A percentile compares a stretch with the other conserved stretches of the same genome.
Conservation (phyloP, 345 rosid genomes). For the Gossypium rotundifolium region DNA sequence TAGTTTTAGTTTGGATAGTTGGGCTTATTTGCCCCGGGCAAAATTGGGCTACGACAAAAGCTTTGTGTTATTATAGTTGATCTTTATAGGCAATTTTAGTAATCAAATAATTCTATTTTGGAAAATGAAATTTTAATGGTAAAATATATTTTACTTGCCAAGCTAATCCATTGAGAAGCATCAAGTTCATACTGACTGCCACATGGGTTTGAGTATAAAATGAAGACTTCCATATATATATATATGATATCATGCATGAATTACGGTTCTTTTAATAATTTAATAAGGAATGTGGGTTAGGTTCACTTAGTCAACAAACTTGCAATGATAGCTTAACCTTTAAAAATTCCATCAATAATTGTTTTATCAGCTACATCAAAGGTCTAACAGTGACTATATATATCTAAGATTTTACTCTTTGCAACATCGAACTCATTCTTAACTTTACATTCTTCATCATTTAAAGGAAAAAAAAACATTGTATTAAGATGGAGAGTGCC, state of each 20-base stretch:
- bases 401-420: constrained; percentile 20
- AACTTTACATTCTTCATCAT: background rate
- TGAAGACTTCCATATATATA: background rate
- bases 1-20: too few species aligned
- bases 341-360: constrained; percentile 13
- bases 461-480: background rate
- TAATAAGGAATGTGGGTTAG: constrained; percentile 1
- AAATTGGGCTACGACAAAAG: too few species aligned
- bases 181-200: background rate
- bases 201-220: constrained; percentile 1
- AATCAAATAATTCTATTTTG: too few species aligned
- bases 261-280: background rate
- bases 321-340: constrained; percentile 6
- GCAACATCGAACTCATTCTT: constrained; percentile 14
- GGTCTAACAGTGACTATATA: constrained; percentile 28
- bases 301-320: constrained; percentile 2
- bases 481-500: constrained; percentile 22
- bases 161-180: background rate
- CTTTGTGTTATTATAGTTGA: too few species aligned
- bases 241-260: constrained; percentile 2
- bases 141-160: background rate
- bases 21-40: too few species aligned
- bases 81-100: too few species aligned
- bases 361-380: constrained; percentile 4
- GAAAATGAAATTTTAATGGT: background rate